phyloP scores from a whole-genome alignment of 2,329 filamentous ascomycete genomes.

The Neonectria punicea region DNA sequence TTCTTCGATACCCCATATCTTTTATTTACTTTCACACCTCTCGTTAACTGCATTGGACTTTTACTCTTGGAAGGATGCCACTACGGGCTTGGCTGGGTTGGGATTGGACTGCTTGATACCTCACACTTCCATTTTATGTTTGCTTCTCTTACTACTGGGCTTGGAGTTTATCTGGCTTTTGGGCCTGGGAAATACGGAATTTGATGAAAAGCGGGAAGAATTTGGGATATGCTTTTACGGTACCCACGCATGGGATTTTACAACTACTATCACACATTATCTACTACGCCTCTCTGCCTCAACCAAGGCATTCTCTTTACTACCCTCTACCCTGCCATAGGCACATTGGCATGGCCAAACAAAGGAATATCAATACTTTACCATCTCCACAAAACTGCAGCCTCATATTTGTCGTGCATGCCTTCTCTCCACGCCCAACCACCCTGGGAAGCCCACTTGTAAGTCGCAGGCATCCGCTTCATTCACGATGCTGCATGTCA shows the following conservation, averaged over 20 bases:
- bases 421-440: conserved; percentile 6
- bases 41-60: conserved; percentile 28
- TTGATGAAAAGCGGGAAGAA: conserved; percentile 12
- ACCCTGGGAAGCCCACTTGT: conserved; percentile 1
- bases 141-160: conserved; percentile 4
- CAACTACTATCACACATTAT: conserved; percentile 8
- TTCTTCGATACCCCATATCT: conserved; percentile 40
- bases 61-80: conserved; percentile 20
- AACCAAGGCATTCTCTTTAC: not conserved
- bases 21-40: conserved; percentile 24
- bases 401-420: conserved; percentile 13
- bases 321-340: not conserved
- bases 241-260: conserved; percentile 17
- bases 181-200: conserved; percentile 5
- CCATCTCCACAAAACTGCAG: conserved; percentile 5
- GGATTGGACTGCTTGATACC: conserved; percentile 7
- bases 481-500: not conserved
- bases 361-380: conserved; percentile 1
- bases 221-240: conserved; percentile 12
- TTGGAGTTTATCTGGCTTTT: conserved; percentile 19
- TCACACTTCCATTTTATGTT: conserved; percentile 12
- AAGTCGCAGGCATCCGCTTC: conserved; percentile 1
- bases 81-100: conserved; percentile 10
- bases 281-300: not conserved
- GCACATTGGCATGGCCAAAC: conserved; percentile 15